Evolutionary conservation across 2,329 filamentous ascomycete species (phyloP).

Genomic region (Fusarium sp.): DNA sequence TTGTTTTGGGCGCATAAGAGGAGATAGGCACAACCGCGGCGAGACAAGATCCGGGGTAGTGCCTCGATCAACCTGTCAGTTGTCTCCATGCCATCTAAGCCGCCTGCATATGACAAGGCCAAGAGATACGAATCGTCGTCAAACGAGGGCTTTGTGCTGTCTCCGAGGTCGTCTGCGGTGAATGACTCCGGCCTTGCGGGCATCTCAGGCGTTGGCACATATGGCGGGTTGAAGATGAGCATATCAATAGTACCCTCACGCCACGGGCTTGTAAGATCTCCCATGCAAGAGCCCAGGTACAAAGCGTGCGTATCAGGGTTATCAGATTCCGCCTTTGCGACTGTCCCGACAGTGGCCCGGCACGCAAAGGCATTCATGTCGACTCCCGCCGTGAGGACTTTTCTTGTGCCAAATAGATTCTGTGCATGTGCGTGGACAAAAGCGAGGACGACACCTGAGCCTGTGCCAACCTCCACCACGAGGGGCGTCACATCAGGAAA

Average conservation of each 20-base stretch:
- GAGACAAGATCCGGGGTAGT: conserved; percentile 73
- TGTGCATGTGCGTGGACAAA: conserved; percentile 84
- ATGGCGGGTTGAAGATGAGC: conserved; percentile 96
- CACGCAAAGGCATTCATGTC: conserved; percentile 92
- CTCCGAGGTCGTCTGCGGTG: conserved; percentile 41
- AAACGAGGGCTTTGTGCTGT: conserved; percentile 64
- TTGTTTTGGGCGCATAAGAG: conserved; percentile 92
- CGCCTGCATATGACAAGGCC: conserved; percentile 89
- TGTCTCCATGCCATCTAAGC: conserved; percentile 91
- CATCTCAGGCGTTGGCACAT: conserved; percentile 86
- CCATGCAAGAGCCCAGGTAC: conserved; percentile 76
- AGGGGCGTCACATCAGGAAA: conserved; percentile 72
- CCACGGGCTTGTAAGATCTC: conserved; percentile 77
- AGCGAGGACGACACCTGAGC: conserved; percentile 92
- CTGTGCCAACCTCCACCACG: conserved; percentile 87
- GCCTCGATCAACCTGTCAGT: conserved; percentile 82
- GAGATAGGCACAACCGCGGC: conserved; percentile 85
- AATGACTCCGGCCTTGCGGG: conserved; percentile 65
- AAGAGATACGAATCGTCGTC: conserved; percentile 87
- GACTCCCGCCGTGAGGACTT: conserved; percentile 79
- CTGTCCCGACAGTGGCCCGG: conserved; percentile 78
- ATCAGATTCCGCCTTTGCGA: conserved; percentile 60
- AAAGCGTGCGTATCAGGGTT: conserved; percentile 57
- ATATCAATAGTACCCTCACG: conserved; percentile 76
- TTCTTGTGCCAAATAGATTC: conserved; percentile 77